Base-by-base conservation (phyloP, 257 asterid genomes). In the Ligustrum vulgare region DNA sequence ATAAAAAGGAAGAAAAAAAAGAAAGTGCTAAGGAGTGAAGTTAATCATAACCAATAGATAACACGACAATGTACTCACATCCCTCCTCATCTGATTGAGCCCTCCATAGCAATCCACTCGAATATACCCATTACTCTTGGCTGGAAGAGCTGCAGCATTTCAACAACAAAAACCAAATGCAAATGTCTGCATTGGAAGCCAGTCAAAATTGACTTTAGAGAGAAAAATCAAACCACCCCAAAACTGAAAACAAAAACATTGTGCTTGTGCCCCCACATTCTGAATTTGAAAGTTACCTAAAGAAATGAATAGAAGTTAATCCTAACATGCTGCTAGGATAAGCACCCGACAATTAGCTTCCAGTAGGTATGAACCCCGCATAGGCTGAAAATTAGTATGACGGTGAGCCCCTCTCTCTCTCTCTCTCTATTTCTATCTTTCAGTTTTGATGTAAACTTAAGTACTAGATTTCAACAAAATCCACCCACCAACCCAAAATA, bases 91-190 rank as follows among this genome's bases (percentile, higher is more conserved):
- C 89, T 93, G 99, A 82, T 95, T 95, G 82, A 95, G 98, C 70
- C 99, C 99, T 77, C 99, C 99, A 79, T 89, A 95, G 89, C 99
- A 95, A 88, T 95, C 98, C 80, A 95, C 93, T 51, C 98, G 91
- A 78, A 95, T 78, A 74, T 90, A 95, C 51, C 99, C 97, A 81
- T 93, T 95, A 70, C 81, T 87, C 83, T 86, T 82, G 72, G 83
- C 92, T 79, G 94, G 91, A 79, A 90, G 87, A 83, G 92, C 99
- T 95, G 98, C 96, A 94, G 92, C 96, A 92, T 91, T 88, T 91
- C 86, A 91, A 91, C 91, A 93, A 80, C 86, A 91, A 92, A 89
- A 92, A 88, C 97, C 92, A 84, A 86, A 88, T 82, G 92, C 93
- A 91, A 83, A 87, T 65, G 90, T 89, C 96, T 92, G 96, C 96